Evolutionary conservation across 225 moss, liverwort and hornwort genomes (phyloP), one percentile per base, ranked within the genome.

Genomic region (Neckera pumila): DNA sequence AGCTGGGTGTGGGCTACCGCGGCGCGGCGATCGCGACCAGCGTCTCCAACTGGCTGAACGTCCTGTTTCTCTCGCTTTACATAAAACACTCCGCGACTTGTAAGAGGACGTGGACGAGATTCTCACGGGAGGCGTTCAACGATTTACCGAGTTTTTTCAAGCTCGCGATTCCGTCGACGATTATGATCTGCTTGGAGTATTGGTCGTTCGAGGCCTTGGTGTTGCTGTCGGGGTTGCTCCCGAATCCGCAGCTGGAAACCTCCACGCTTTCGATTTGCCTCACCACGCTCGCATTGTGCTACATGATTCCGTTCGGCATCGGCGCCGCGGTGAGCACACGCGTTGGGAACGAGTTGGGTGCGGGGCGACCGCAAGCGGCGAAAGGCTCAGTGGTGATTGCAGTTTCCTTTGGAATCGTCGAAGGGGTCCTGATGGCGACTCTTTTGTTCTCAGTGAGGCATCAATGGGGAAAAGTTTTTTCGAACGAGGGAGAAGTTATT

Each of bases 151-250:
- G 47, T 21, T 98, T 95, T 73, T 90, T 98, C 82, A 92, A 84
- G 83, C 93, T 96, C 57, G 98, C 95, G 34, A 79, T 98, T 58
- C 96, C 98, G 5, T 94, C 98, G 17, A 87, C 96, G 3, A 70
- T 95, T 40, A 98, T 98, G 96, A 86, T 96, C 58, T 96, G 96
- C 88, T 90, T 95, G 88, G 96, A 96, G 83, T 92, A 88, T 33
- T 97, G 97, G 95, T 94, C 94, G 58, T 97, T 96, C 84, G 95
- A 96, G 36, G 45, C 66, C 11, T 59, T 95, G 22, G 94, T 97
- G 13, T 83, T 97, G 22, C 21, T 96, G 3, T 94, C 97, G 1
- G 97, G 97, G 14, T 90, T 96, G 23, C 89, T 97, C 64, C 91
- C 95, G 5, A 95, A 97, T 36, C 97, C 97, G 4, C 69, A 95